These are phyloP conservation scores for Aegilops speltoides DNA, from an alignment of 176 grass and related monocot species.

Conservation along the genomic window DNA sequence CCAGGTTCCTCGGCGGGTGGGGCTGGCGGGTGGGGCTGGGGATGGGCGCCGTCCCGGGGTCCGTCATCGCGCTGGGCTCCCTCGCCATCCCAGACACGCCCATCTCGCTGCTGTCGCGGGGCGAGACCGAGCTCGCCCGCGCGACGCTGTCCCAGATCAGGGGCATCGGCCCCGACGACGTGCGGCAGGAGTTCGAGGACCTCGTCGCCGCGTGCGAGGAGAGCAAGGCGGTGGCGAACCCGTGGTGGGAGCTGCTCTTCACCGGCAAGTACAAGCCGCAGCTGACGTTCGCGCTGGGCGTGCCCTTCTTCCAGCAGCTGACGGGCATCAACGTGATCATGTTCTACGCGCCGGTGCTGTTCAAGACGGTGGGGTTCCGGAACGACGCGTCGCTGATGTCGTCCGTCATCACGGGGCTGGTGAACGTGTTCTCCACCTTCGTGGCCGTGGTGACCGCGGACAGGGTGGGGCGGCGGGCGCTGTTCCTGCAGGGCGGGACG, in stretches of 20 bases:
- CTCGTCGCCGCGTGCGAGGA: conserved; percentile 20
- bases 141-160: conserved; percentile 35
- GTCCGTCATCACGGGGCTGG: conserved; percentile 57
- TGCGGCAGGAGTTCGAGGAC: conserved; percentile 45
- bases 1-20: conserved; percentile 34
- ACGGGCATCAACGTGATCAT: conserved; percentile 74
- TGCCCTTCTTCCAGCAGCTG: conserved; percentile 64
- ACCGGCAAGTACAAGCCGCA: conserved; percentile 52
- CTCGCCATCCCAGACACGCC: conserved; percentile 47
- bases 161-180: conserved; percentile 33
- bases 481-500: conserved; percentile 59
- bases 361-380: conserved; percentile 53
- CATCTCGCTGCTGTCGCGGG: conserved; percentile 32
- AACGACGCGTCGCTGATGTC: conserved; percentile 39
- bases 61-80: conserved; percentile 36
- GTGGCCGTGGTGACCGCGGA: conserved; percentile 46
- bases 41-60: conserved; percentile 39
- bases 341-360: conserved; percentile 71
- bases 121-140: conserved; percentile 32
- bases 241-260: conserved; percentile 45
- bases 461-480: conserved; percentile 44
- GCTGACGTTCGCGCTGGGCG: conserved; percentile 23
- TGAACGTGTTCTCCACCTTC: conserved; percentile 62
- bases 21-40: conserved; percentile 43
- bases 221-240: conserved; percentile 29